Conservation (phyloP, 2,329 filamentous ascomycete species). For the Drechslerella dactyloides region DNA sequence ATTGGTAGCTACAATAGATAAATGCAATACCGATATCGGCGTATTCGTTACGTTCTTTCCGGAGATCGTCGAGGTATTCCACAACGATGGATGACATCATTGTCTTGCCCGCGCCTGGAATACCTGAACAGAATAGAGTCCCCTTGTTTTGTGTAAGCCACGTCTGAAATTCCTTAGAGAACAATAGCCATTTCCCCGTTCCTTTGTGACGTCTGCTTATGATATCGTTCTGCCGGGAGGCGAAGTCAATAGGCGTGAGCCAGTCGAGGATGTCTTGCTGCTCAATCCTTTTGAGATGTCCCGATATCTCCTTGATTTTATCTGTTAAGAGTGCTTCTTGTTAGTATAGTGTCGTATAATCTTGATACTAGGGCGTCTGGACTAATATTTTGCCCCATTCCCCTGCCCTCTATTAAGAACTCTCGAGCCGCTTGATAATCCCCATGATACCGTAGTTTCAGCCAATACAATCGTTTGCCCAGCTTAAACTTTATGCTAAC, state of each 20-base stretch:
- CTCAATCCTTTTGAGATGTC: no score
- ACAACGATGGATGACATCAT: conserved; percentile 19
- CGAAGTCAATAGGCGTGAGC: conserved; percentile 59
- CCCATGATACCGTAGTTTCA: no score
- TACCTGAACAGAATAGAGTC: conserved; percentile 34
- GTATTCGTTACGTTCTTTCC: background rate
- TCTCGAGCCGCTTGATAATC: no score
- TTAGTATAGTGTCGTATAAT: no score
- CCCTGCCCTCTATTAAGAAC: no score
- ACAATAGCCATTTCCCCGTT: conserved; percentile 62
- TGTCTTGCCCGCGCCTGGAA: conserved; percentile 38
- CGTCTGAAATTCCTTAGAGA: conserved; percentile 57
- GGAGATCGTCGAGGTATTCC: conserved; percentile 15
- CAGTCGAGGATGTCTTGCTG: conserved; percentile 56
- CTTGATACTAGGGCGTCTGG: no score
- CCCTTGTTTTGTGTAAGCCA: conserved; percentile 55
- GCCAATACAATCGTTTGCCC: no score
- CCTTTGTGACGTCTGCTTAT: conserved; percentile 57
- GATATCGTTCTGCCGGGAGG: conserved; percentile 59
- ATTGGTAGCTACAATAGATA: background rate
- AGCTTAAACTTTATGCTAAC: no score
- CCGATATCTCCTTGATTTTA: no score
- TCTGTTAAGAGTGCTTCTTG: no score
- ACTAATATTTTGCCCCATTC: no score
- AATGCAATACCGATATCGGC: background rate